Evolutionary conservation across 805 yeast genomes (phyloP), one percentile per base, ranked within the genome.

Genomic region (Blastobotrys attinorum): DNA sequence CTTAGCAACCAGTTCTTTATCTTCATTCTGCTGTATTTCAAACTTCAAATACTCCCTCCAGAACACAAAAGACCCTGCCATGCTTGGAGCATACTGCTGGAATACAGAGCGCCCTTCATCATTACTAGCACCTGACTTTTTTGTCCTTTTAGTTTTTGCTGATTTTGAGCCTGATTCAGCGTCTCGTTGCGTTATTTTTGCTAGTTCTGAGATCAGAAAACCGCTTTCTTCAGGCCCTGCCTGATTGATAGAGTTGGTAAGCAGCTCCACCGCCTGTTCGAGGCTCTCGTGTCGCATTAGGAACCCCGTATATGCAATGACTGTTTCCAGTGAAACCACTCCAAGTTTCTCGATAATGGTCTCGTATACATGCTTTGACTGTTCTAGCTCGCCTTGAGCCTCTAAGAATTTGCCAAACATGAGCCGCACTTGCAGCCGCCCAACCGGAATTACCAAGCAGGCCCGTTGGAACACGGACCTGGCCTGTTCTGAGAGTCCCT

Each of bases 391-490:
- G 2, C 61, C 61, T 25, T 31, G 47, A 1, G 54, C 37, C 41
- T 61, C 63, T 31, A 54, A 56, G 33, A 60, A 56, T 18, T 47
- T 43, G 11, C 69, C 70, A 38, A 50, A 59, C 16, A 55, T 54
- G n/a, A 56, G 54, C 70, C 64, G 53, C 11, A 54, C 37, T 20
- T 46, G 52, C 7, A 50, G 51, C 18, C 57, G 46, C 13, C 56
- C 59, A 11, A 50, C 44, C 3, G 62, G 66, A 3, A 57, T 47
- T 18, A 49, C 33, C 45, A 69, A 56, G 32, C 70, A 62, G 1
- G 82, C 88, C 51, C 72, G 67, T 37, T 70, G 61, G 54, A 80
- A 85, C 0, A 76, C 56, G 0, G 62, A 57, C 18, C 72, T 61
- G 20, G 72, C 61, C 10, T 57, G 56, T 2, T 61, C 66, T 23